Evolutionary conservation across 78 protist genomes (phyloP).

Genomic region (Capsaspora owczarzaki): DNA sequence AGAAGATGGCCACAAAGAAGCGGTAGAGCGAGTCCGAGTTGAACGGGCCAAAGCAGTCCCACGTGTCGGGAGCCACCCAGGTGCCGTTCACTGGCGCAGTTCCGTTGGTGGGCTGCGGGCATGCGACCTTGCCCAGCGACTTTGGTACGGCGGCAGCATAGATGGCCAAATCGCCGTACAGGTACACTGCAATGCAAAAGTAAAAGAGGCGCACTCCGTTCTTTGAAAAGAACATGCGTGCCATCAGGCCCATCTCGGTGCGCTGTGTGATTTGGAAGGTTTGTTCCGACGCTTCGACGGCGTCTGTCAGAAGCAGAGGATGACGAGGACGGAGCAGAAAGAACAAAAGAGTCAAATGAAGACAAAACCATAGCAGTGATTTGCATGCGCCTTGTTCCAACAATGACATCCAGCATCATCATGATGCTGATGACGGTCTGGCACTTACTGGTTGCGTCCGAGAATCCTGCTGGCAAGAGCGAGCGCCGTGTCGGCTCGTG

Average conservation of each 20-base stretch:
- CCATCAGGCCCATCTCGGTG: slow-evolving; percentile 21
- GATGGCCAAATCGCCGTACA: slow-evolving; percentile 46
- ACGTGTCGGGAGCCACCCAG: neutral
- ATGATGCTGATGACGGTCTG: no score
- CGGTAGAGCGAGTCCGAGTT: neutral
- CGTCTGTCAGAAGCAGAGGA: no score
- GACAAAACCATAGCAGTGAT: neutral
- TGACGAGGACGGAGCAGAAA: neutral
- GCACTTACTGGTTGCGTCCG: no score
- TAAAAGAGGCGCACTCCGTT: slow-evolving; percentile 6
- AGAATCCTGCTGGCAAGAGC: no score
- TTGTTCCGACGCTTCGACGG: neutral
- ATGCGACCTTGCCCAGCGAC: neutral
- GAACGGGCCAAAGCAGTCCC: slow-evolving; percentile 17
- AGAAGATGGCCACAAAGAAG: slow-evolving; percentile 16
- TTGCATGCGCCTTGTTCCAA: no score
- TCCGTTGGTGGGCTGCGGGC: neutral
- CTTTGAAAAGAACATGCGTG: neutral
- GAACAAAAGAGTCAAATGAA: neutral
- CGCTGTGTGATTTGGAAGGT: neutral
- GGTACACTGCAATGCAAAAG: slow-evolving; percentile 15
- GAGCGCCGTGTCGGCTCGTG: no score
- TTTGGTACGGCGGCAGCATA: slow-evolving; percentile 35
- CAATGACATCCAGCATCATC: no score
- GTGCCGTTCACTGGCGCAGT: neutral